phyloP scores from a whole-genome alignment of 768 basidiomycete species.

The Termitomyces bulborhizus region DNA sequence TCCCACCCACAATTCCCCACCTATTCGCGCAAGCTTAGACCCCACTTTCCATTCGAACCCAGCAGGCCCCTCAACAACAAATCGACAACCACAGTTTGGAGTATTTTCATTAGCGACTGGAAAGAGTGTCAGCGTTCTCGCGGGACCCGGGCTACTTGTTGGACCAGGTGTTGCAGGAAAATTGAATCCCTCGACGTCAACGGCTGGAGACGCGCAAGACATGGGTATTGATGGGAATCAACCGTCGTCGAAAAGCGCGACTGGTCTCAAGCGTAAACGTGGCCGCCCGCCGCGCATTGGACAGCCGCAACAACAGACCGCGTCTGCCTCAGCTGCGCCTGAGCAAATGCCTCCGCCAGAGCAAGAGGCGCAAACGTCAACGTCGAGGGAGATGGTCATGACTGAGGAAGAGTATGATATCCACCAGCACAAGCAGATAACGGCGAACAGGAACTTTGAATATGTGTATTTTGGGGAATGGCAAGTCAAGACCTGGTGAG shows the following conservation, averaged over 20 bases:
- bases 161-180: slow-evolving; percentile 7
- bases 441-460: slow-evolving; percentile 77
- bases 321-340: slow-evolving; percentile 7
- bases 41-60: background rate
- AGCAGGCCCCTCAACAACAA: background rate
- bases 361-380: slow-evolving; percentile 4
- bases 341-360: slow-evolving; percentile 8
- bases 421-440: slow-evolving; percentile 60
- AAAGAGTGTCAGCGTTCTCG: background rate
- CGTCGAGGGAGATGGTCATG: slow-evolving; percentile 31
- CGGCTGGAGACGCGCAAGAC: background rate
- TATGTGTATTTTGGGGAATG: slow-evolving; percentile 80
- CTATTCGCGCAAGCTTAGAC: background rate
- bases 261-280: slow-evolving; percentile 11
- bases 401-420: slow-evolving; percentile 70
- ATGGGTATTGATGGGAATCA: background rate
- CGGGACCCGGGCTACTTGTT: background rate
- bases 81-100: background rate
- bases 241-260: background rate
- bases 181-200: background rate
- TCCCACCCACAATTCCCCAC: background rate
- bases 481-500: slow-evolving; percentile 86
- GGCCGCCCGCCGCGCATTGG: slow-evolving; percentile 1
- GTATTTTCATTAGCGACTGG: background rate
- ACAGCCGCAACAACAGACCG: slow-evolving; percentile 1